Evolutionary conservation across 1,284 basidiomycete genomes (phyloP).

Genomic region (Acaromyces ingoldii): DNA sequence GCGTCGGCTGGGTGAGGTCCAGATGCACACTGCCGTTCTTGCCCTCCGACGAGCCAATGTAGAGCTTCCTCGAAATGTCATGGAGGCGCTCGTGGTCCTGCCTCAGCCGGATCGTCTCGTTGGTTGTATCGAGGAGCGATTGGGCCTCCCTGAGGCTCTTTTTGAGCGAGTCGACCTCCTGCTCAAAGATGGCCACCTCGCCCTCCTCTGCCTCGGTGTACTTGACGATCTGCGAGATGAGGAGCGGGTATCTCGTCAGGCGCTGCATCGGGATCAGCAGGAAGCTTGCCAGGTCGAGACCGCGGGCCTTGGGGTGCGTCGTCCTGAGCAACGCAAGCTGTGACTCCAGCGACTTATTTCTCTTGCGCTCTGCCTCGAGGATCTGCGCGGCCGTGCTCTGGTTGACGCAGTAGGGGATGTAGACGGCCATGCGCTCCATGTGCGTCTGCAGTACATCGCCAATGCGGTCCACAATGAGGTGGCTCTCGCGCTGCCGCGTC

Average conservation of each 20-base stretch:
- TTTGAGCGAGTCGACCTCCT: too few relatives aligned
- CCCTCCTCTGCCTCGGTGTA: slow-evolving; percentile 66
- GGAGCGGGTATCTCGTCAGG: slow-evolving; percentile 81
- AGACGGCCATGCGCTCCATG: slow-evolving; percentile 71
- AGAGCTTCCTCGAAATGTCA: slow-evolving; percentile 70
- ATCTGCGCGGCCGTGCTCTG: slow-evolving; percentile 74
- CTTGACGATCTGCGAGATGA: slow-evolving; percentile 75
- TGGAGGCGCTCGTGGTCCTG: slow-evolving; percentile 70
- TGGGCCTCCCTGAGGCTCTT: slow-evolving; percentile 68
- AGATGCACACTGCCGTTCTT: slow-evolving; percentile 5
- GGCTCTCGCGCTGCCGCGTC: slow-evolving; percentile 78
- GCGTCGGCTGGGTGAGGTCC: slow-evolving; percentile 82
- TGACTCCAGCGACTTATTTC: slow-evolving; percentile 63
- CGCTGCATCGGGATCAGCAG: slow-evolving; percentile 92
- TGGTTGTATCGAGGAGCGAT: slow-evolving; percentile 70
- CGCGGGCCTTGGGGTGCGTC: slow-evolving; percentile 68
- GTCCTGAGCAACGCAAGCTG: slow-evolving; percentile 72
- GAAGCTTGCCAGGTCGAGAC: slow-evolving; percentile 83
- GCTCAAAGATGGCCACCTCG: too few relatives aligned
- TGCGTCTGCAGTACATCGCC: slow-evolving; percentile 76
- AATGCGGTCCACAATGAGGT: slow-evolving; percentile 81
- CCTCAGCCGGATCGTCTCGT: slow-evolving; percentile 80
- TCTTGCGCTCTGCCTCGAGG: slow-evolving; percentile 68
- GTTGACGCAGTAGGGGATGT: slow-evolving; percentile 87
- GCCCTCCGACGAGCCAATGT: slow-evolving; percentile 56